phyloP scores from a whole-genome alignment of 1,284 basidiomycete species.

The Microbotryum violaceum region DNA sequence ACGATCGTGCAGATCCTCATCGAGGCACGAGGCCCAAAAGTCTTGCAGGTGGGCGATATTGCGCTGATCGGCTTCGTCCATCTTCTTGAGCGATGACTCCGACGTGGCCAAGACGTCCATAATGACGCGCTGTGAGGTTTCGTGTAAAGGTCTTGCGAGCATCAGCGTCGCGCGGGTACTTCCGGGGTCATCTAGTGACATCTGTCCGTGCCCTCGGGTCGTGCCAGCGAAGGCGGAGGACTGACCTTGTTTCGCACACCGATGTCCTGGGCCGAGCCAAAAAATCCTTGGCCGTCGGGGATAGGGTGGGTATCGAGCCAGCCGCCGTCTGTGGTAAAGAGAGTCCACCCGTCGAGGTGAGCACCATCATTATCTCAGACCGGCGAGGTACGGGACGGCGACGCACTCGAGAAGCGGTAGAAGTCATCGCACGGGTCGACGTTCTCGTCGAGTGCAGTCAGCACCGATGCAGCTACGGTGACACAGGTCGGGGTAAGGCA shows the following conservation, averaged over 20 bases:
- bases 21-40: constrained; percentile 75
- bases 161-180: constrained; percentile 42
- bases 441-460: constrained; percentile 69
- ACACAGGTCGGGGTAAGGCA: constrained; percentile 80
- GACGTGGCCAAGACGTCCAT: constrained; percentile 40
- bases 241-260: constrained; percentile 42
- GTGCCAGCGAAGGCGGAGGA: constrained; percentile 1
- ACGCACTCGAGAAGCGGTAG: constrained; percentile 61
- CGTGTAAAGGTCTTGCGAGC: constrained; percentile 46
- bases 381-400: constrained; percentile 30
- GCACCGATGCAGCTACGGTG: constrained; percentile 68
- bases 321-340: constrained; percentile 50
- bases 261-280: constrained; percentile 44
- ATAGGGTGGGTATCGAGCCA: constrained; percentile 74
- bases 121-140: constrained; percentile 40
- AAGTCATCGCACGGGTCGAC: constrained; percentile 94
- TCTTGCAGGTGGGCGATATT: constrained; percentile 71
- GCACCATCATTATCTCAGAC: constrained; percentile 42
- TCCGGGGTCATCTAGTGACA: too few relatives aligned
- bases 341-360: constrained; percentile 30
- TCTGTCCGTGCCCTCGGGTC: neutral
- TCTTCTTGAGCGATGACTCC: constrained; percentile 11
- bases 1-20: constrained; percentile 52
- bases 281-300: constrained; percentile 70
- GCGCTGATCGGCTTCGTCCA: constrained; percentile 49